phyloP scores from a whole-genome alignment of 2,329 filamentous ascomycete genomes.

The Chrysoporthe cubensis region DNA sequence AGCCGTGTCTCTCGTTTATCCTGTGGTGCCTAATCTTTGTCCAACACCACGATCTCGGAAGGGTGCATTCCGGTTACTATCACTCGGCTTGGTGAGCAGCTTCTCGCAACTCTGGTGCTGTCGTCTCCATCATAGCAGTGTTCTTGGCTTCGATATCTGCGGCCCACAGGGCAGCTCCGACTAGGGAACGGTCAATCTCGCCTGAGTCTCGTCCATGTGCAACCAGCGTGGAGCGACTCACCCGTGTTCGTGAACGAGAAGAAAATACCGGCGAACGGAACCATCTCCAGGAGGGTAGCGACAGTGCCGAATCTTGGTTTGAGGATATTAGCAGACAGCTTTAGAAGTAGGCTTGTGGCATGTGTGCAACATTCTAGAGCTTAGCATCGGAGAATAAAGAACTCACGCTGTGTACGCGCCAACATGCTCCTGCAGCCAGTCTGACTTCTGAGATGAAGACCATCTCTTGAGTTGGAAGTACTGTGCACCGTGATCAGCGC shows the following conservation, averaged over 20 bases:
- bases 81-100: slow-evolving; percentile 54
- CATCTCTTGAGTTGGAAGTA: slow-evolving; percentile 94
- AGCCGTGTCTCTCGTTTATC: slow-evolving; percentile 1
- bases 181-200: slow-evolving; percentile 43
- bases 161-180: slow-evolving; percentile 93
- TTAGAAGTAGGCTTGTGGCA: background rate
- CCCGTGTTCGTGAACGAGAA: slow-evolving; percentile 89
- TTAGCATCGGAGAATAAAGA: slow-evolving; percentile 16
- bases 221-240: slow-evolving; percentile 38
- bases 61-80: background rate
- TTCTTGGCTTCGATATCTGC: slow-evolving; percentile 74
- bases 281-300: slow-evolving; percentile 80
- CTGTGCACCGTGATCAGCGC: slow-evolving; percentile 60
- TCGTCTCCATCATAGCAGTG: slow-evolving; percentile 52
- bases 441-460: slow-evolving; percentile 64
- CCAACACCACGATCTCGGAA: background rate
- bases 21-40: background rate
- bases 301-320: slow-evolving; percentile 72
- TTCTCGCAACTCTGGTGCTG: slow-evolving; percentile 55
- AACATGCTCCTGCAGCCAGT: slow-evolving; percentile 71
- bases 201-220: background rate
- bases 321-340: slow-evolving; percentile 2
- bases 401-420: slow-evolving; percentile 82
- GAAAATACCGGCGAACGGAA: slow-evolving; percentile 80
- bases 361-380: too few species aligned